Percentiles rank a stretch among this genome's conserved stretches.
Evolutionary conservation across 2,329 filamentous ascomycete genomes (phyloP).

Genomic region (Aspergillus piperis): DNA sequence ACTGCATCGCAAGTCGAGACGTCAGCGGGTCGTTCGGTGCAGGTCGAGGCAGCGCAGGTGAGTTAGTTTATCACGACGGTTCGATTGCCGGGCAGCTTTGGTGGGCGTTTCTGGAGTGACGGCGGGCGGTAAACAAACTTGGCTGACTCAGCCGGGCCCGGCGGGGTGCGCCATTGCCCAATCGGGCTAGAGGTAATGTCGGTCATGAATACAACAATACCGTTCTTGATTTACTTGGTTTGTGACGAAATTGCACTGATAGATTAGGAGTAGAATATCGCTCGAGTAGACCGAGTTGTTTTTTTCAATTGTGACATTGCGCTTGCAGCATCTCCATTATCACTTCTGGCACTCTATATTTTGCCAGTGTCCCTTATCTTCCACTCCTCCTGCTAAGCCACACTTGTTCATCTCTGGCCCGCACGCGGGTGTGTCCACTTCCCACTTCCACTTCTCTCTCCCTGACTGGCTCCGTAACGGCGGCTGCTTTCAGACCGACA

Average conservation of each 20-base stretch:
- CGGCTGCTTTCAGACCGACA: constrained; percentile 6
- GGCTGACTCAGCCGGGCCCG: constrained; percentile 30
- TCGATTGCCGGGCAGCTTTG: neutral
- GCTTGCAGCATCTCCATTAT: neutral
- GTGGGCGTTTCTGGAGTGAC: constrained; percentile 36
- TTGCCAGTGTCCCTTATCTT: neutral
- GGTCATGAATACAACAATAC: constrained; percentile 15
- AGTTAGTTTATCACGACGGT: constrained; percentile 3
- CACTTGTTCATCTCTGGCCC: constrained; percentile 5
- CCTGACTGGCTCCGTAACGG: constrained; percentile 2
- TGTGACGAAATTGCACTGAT: neutral
- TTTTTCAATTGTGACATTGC: neutral
- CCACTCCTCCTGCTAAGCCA: neutral
- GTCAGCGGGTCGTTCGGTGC: neutral
- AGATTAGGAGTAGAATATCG: neutral
- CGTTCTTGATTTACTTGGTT: neutral
- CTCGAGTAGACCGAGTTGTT: neutral
- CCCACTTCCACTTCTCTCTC: constrained; percentile 3
- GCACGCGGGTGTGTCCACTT: constrained; percentile 16
- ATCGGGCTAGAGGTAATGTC: constrained; percentile 18
- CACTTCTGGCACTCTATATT: neutral
- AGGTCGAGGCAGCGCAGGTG: constrained; percentile 1
- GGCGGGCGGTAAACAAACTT: constrained; percentile 35
- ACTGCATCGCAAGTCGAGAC: constrained; percentile 15
- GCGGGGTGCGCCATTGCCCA: constrained; percentile 16